Evolutionary conservation across 108 stramenopile genomes (phyloP).

Genomic region (Aurantiochytrium sp.): DNA sequence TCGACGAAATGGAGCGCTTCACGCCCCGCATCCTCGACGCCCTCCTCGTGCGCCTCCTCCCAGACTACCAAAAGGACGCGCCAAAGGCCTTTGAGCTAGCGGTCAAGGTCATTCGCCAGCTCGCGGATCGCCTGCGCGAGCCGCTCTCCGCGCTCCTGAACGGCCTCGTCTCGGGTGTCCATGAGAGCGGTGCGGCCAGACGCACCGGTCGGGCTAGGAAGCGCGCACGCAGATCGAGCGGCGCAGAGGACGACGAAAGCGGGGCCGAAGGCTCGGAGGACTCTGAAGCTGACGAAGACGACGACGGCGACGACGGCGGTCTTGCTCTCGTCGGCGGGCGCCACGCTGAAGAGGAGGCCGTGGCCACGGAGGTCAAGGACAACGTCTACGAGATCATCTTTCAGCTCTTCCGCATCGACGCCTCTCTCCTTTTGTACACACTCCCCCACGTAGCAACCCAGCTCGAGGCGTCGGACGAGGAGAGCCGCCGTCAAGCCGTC

Average conservation of each 20-base stretch:
- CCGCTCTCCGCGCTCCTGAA: not conserved
- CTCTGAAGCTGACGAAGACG: not conserved
- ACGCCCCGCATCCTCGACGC: slow-evolving; percentile 2
- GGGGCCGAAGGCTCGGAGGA: not conserved
- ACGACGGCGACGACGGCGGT: not conserved
- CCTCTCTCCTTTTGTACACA: slow-evolving; percentile 1
- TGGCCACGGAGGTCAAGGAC: not conserved
- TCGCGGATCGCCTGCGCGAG: not conserved
- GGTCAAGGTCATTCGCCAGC: slow-evolving; percentile 6
- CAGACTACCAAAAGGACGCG: not conserved
- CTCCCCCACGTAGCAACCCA: not conserved
- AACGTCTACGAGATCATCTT: slow-evolving; percentile 28
- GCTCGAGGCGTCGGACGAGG: not conserved
- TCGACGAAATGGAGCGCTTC: slow-evolving; percentile 16
- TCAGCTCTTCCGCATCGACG: not conserved
- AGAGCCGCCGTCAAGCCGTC: not conserved
- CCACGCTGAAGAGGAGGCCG: not conserved
- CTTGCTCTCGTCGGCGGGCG: not conserved
- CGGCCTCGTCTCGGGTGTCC: not conserved
- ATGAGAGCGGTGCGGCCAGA: not conserved
- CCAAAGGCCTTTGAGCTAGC: not conserved
- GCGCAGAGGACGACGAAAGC: not conserved
- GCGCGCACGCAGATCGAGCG: not conserved
- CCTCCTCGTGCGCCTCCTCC: not conserved
- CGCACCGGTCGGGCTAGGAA: not conserved